These are phyloP conservation scores for Pichia insulana DNA, from an alignment of 805 yeast species.

Conservation along the genomic window DNA sequence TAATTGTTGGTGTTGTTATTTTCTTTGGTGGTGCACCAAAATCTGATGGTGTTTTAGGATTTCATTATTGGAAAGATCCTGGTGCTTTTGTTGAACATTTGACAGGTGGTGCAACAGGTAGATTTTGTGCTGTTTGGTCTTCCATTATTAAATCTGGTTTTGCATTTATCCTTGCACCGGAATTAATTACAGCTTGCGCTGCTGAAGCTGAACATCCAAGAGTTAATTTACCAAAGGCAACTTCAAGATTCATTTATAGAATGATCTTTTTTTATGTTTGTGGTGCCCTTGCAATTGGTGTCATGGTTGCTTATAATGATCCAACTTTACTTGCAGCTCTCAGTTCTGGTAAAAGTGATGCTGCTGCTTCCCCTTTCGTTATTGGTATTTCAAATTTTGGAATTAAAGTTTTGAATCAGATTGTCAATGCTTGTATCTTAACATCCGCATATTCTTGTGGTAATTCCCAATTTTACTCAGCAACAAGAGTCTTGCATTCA, in stretches of 20 bases:
- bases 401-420: constrained; percentile 61
- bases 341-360: constrained; percentile 40
- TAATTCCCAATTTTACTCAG: constrained; percentile 65
- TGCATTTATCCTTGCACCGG: constrained; percentile 59
- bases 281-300: constrained; percentile 49
- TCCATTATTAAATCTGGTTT: constrained; percentile 58
- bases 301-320: constrained; percentile 49
- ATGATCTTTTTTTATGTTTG: constrained; percentile 51
- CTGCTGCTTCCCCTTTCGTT: constrained; percentile 81
- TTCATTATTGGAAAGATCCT: constrained; percentile 52
- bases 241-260: constrained; percentile 52
- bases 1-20: constrained; percentile 44
- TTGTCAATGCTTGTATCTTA: constrained; percentile 66
- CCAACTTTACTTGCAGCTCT: constrained; percentile 36
- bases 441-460: constrained; percentile 52
- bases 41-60: constrained; percentile 47
- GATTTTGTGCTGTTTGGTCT: constrained; percentile 55
- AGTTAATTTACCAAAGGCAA: constrained; percentile 52
- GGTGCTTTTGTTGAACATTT: constrained; percentile 43
- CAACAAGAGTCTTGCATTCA: constrained; percentile 67
- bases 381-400: constrained; percentile 68
- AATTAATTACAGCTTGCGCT: constrained; percentile 45
- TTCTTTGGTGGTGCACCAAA: constrained; percentile 58
- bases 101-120: constrained; percentile 47
- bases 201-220: constrained; percentile 54